These are phyloP conservation scores for Eucalyptus regnans DNA, from an alignment of 345 rosid species.

Conservation along the genomic window DNA sequence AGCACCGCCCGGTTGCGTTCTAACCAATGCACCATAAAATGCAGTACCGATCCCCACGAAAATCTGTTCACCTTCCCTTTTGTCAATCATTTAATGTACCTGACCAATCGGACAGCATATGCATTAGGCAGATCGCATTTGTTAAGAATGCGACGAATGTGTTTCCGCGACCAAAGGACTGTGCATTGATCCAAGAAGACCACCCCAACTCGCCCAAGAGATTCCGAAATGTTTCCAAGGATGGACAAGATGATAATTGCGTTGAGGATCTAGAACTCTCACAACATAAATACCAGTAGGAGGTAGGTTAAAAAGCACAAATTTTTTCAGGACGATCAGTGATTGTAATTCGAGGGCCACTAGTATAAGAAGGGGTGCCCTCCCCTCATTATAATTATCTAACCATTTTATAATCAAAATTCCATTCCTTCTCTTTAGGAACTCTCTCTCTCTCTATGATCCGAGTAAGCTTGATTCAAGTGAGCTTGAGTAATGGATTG, in stretches of 20 bases:
- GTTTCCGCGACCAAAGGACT: fast-evolving
- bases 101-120: neutral
- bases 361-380: fast-evolving
- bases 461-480: too few species aligned
- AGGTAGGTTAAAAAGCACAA: too few species aligned
- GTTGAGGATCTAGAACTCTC: fast-evolving
- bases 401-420: too few species aligned
- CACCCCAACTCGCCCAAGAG: too few species aligned
- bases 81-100: neutral
- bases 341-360: fast-evolving
- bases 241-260: fast-evolving
- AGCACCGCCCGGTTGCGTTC: neutral
- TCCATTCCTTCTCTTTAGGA: too few species aligned
- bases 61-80: neutral
- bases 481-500: too few species aligned
- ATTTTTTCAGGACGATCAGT: fast-evolving
- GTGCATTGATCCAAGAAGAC: too few species aligned
- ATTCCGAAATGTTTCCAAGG: too few species aligned
- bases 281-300: fast-evolving
- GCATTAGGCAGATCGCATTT: neutral
- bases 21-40: neutral
- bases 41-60: neutral
- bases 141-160: neutral
- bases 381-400: too few species aligned
- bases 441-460: too few species aligned